Conservation (phyloP, 139 green algal species). For the Helicosporidium sp. region DNA sequence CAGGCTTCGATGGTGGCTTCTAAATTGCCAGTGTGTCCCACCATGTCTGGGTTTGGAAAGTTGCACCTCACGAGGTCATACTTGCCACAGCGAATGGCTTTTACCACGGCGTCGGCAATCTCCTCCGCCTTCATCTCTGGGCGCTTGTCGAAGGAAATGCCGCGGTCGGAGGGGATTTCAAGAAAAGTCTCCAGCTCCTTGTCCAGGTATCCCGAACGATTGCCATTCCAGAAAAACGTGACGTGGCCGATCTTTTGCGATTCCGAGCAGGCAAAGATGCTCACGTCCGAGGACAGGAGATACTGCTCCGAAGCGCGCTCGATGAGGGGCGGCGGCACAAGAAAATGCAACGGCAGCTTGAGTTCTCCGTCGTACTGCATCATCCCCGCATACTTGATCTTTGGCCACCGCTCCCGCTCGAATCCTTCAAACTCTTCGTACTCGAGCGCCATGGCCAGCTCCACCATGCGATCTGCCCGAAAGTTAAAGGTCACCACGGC, state of each 20-base stretch:
- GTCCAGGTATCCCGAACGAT: constrained; percentile 75
- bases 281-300: constrained; percentile 57
- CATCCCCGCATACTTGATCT: constrained; percentile 71
- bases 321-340: constrained; percentile 76
- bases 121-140: constrained; percentile 81
- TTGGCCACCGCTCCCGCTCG: constrained; percentile 54
- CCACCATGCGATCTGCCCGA: constrained; percentile 74
- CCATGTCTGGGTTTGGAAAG: constrained; percentile 50
- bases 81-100: constrained; percentile 29
- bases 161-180: constrained; percentile 63
- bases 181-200: constrained; percentile 68
- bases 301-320: constrained; percentile 46
- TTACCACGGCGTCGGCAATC: constrained; percentile 43
- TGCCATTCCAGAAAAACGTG: constrained; percentile 96
- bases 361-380: constrained; percentile 96
- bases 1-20: constrained; percentile 29
- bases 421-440: constrained; percentile 65
- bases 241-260: constrained; percentile 80
- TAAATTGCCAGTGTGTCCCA: constrained; percentile 52
- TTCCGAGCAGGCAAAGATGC: constrained; percentile 78
- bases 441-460: constrained; percentile 82
- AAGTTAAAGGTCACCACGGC: constrained; percentile 92
- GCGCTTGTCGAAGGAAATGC: constrained; percentile 70
- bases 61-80: constrained; percentile 32
- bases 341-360: constrained; percentile 66